phyloP scores from a whole-genome alignment of 2,329 filamentous ascomycete species.

The Macrophomina tecta region DNA sequence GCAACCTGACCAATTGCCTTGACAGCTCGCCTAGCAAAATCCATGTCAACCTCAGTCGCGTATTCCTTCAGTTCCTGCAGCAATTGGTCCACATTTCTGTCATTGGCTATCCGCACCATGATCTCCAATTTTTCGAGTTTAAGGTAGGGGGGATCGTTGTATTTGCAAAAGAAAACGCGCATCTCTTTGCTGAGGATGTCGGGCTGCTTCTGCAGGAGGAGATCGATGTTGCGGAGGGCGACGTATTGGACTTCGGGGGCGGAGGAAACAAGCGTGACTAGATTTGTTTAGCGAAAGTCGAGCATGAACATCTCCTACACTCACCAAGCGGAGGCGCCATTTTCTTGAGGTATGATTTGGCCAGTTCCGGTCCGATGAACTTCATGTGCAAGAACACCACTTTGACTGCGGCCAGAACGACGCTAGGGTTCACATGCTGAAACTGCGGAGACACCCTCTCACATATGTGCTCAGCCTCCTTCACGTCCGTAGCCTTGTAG shows the following conservation, averaged over 20 bases:
- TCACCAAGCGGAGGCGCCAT: slow-evolving; percentile 94
- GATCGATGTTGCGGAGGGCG: slow-evolving; percentile 92
- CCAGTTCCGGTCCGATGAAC: slow-evolving; percentile 76
- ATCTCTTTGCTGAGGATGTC: slow-evolving; percentile 97
- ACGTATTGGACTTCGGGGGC: slow-evolving; percentile 98
- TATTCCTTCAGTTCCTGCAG: slow-evolving; percentile 96
- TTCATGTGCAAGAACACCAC: slow-evolving; percentile 97
- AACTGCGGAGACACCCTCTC: slow-evolving; percentile 96
- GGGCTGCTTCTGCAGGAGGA: slow-evolving; percentile 92
- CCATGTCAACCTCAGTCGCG: slow-evolving; percentile 97
- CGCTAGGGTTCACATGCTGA: slow-evolving; percentile 96
- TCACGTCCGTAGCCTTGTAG: slow-evolving; percentile 84
- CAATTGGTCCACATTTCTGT: slow-evolving; percentile 93
- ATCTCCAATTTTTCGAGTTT: slow-evolving; percentile 98
- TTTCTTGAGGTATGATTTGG: slow-evolving; percentile 90
- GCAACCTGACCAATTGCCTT: slow-evolving; percentile 97
- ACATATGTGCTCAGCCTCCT: slow-evolving; percentile 97
- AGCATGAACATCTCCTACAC: slow-evolving; percentile 34
- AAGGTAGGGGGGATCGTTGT: slow-evolving; percentile 97
- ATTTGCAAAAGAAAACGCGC: slow-evolving; percentile 99
- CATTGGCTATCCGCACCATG: slow-evolving; percentile 98
- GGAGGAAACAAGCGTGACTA: slow-evolving; percentile 93
- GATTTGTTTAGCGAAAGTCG: slow-evolving; percentile 35
- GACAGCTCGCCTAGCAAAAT: slow-evolving; percentile 92
- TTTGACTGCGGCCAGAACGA: slow-evolving; percentile 96